Evolutionary conservation across 2,329 filamentous ascomycete species (phyloP).

Genomic region (Tolypocladium sp.): DNA sequence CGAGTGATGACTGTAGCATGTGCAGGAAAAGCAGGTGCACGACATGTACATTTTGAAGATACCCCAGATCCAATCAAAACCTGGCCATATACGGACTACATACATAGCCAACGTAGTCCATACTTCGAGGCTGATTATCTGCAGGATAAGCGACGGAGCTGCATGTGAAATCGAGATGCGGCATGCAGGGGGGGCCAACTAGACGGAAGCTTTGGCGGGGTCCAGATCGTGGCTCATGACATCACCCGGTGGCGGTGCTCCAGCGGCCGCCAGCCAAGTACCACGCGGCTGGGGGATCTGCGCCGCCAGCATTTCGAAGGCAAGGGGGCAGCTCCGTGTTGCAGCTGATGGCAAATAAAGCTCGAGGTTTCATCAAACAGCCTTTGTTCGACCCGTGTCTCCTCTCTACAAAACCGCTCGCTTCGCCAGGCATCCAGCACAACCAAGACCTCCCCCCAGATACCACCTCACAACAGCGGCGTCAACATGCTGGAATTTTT

Average conservation of each 20-base stretch:
- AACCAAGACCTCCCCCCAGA: no score
- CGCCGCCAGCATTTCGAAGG: not conserved
- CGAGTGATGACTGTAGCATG: not conserved
- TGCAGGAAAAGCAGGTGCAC: not conserved
- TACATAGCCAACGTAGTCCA: no score
- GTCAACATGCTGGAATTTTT: conserved; percentile 54
- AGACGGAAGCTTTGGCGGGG: not conserved
- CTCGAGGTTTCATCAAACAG: not conserved
- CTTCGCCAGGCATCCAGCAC: not conserved
- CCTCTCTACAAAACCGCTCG: not conserved
- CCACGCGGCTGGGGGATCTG: not conserved
- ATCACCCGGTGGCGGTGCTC: conserved; percentile 24
- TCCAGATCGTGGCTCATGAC: conserved; percentile 16
- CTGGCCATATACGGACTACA: not conserved
- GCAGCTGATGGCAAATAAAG: not conserved
- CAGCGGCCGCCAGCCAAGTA: conserved; percentile 3
- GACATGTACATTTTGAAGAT: not conserved
- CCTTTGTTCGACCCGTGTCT: not conserved
- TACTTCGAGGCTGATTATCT: no score
- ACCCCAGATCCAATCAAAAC: not conserved
- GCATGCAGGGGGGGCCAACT: no score
- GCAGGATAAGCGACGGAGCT: no score
- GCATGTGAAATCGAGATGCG: not conserved
- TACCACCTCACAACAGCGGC: not conserved
- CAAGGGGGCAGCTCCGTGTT: not conserved